Conservation (phyloP, 345 rosid species). For the Lepidium sativum region DNA sequence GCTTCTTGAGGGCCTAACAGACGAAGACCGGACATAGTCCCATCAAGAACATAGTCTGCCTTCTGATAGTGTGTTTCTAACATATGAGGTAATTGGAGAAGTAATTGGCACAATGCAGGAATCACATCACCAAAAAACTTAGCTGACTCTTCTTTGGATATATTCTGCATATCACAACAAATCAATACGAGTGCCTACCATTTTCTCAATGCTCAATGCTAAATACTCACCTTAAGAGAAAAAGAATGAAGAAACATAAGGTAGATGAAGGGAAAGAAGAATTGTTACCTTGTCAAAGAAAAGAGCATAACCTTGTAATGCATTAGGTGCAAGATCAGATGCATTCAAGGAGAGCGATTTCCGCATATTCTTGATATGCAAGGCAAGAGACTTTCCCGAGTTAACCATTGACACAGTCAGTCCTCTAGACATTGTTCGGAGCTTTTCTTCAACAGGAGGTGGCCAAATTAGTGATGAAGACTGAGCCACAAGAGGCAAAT, state of each 20-base stretch:
- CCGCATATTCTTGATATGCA: slow-evolving; percentile 39
- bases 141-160: slow-evolving; percentile 37
- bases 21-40: slow-evolving; percentile 48
- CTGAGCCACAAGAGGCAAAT: slow-evolving; percentile 39
- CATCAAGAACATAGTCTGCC: too few relatives aligned
- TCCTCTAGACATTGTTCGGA: slow-evolving; percentile 50
- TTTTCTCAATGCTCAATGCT: neutral
- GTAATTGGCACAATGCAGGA: slow-evolving; percentile 55
- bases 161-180: slow-evolving; percentile 13
- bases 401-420: slow-evolving; percentile 42
- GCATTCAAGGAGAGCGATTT: slow-evolving; percentile 33
- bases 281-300: slow-evolving; percentile 58
- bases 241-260: neutral
- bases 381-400: slow-evolving; percentile 51
- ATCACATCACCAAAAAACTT: slow-evolving; percentile 61
- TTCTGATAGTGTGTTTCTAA: too few relatives aligned
- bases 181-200: neutral
- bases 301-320: slow-evolving; percentile 40
- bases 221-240: neutral
- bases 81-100: slow-evolving; percentile 51
- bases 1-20: slow-evolving; percentile 50
- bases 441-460: slow-evolving; percentile 38
- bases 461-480: slow-evolving; percentile 56
- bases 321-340: slow-evolving; percentile 29
- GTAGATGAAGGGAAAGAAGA: neutral